Percentiles rank a stretch among this genome's conserved stretches.
phyloP scores from a whole-genome alignment of 352 stramenopile species.

The Globisporangium barbulae region DNA sequence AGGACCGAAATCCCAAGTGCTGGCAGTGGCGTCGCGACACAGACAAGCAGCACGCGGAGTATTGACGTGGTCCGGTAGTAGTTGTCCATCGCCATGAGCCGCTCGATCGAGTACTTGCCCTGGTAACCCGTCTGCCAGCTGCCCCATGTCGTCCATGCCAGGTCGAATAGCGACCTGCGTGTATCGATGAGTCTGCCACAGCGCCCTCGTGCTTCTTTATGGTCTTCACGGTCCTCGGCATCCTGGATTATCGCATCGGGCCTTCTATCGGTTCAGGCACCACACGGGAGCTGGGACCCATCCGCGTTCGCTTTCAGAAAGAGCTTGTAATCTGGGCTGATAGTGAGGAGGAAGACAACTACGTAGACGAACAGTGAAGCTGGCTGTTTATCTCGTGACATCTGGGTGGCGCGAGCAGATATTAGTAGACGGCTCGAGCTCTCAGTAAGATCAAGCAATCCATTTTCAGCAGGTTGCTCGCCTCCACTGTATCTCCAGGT shows the following conservation, averaged over 20 bases:
- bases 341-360: background rate
- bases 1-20: conserved; percentile 17
- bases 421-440: too few species aligned
- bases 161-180: background rate
- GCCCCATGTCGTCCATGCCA: background rate
- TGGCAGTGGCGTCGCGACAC: conserved; percentile 20
- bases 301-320: background rate
- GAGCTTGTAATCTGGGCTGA: background rate
- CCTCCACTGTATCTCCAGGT: too few species aligned
- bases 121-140: background rate
- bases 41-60: conserved; percentile 17
- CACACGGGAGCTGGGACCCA: background rate
- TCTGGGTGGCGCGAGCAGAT: too few species aligned
- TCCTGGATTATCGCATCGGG: background rate
- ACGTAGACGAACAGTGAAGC: background rate
- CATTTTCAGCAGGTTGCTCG: too few species aligned
- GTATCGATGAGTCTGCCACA: background rate
- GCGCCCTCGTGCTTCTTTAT: background rate
- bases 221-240: background rate
- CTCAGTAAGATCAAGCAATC: too few species aligned
- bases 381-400: too few species aligned
- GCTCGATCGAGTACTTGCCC: conserved; percentile 31
- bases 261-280: background rate
- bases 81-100: conserved; percentile 24
- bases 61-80: conserved; percentile 22